Base-by-base conservation (phyloP, 2,329 filamentous ascomycete genomes). In the Arthroderma uncinatum region DNA sequence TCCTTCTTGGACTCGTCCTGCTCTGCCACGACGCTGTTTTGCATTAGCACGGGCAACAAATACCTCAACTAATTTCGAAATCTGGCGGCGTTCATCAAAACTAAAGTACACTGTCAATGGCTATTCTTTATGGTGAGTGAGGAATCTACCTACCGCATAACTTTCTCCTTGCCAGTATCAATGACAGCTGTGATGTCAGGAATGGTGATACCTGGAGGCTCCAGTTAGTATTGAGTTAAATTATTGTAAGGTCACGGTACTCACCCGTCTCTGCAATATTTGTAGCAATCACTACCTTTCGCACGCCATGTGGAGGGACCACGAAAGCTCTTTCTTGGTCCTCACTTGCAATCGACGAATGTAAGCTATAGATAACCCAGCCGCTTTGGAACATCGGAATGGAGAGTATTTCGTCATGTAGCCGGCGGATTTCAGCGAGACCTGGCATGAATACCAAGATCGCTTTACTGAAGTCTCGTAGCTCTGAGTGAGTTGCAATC, bases 121-220 rank as follows among this genome's bases (percentile, higher is more conserved):
- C 16, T 47, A 30, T 25, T n/a, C 30, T 7, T 33, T 12, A 30
- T 16, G 21, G 19, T 10, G 33, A 14, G 36, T 16, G 23, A 9
- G 19, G 25, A 21, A 30, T 44, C 23, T 34, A 28, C 64, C 56
- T 61, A 73, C 66, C 72, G 80, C 92, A 96, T 96, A 71, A 95
- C 92, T 63, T 94, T 90, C 71, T 97, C 92, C 71, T 95, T 97
- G 57, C 93, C 93, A 0, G 90, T 91, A 70, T 98, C 93, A 58
- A 98, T 87, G 48, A 98, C 93, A 64, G 91, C 95, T 0, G 93
- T 97, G 30, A 98, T 89, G 68, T 98, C 93, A 0, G 93, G 93
- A 62, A 98, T 98, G 0, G 93, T 98, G 67, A 98, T 95, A 75
- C 68, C 68, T 68, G 53, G 36, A 48, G 34, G 23, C 9, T 23